Evolutionary conservation across 805 yeast genomes (phyloP).

Genomic region (Komagataella pseudopastoris): DNA sequence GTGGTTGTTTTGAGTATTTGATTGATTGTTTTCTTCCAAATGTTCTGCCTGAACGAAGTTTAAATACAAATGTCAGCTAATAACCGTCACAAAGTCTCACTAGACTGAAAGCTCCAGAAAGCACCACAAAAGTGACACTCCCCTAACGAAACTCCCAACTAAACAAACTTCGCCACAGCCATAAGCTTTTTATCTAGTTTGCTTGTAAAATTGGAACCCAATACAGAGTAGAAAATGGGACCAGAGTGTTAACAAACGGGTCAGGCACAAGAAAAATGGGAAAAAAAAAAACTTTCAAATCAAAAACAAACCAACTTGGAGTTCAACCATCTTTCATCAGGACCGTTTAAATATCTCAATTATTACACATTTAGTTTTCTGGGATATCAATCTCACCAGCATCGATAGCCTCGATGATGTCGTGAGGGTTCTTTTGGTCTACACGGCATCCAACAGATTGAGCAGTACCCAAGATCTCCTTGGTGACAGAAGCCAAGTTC

Average conservation of each 20-base stretch:
- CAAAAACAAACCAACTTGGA: not conserved
- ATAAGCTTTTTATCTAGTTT: not conserved
- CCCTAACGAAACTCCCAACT: not conserved
- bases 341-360: not conserved
- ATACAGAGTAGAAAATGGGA: not conserved
- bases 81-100: conserved; percentile 1
- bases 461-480: conserved; percentile 99
- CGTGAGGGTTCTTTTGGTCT: conserved; percentile 98
- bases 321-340: not conserved
- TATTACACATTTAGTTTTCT: not conserved
- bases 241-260: not conserved
- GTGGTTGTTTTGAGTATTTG: not conserved
- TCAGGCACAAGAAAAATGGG: not conserved
- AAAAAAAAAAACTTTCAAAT: not conserved
- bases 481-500: conserved; percentile 90
- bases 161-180: not conserved
- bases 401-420: conserved; percentile 95
- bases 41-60: not conserved
- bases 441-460: conserved; percentile 99
- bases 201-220: not conserved
- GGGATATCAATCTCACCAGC: conserved; percentile 83
- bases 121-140: not conserved
- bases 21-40: not conserved
- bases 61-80: conserved; percentile 1
- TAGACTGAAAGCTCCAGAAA: not conserved